These are phyloP conservation scores for Thielaviopsis populi DNA, from an alignment of 2,329 filamentous ascomycete genomes.

Conservation along the genomic window DNA sequence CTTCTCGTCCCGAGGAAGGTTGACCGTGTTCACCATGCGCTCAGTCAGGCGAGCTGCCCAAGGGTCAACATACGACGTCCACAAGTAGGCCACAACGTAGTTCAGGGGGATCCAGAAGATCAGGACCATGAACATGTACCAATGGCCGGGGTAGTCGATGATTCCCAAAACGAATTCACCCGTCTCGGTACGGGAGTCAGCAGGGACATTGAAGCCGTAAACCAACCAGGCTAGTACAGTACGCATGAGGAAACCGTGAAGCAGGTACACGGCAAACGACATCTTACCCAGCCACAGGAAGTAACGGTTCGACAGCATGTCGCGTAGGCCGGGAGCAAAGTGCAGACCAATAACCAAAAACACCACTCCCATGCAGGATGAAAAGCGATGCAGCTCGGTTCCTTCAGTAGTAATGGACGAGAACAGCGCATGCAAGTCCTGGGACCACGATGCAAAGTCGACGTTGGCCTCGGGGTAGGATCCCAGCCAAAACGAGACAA, in stretches of 20 bases:
- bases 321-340: conserved; percentile 36
- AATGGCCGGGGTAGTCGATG: conserved; percentile 25
- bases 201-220: conserved; percentile 31
- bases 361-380: conserved; percentile 26
- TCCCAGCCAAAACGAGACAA: conserved; percentile 40
- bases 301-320: conserved; percentile 36
- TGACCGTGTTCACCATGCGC: conserved; percentile 20
- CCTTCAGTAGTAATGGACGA: conserved; percentile 31
- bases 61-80: conserved; percentile 40
- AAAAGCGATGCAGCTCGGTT: conserved; percentile 31
- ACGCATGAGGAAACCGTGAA: conserved; percentile 47
- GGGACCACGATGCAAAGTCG: conserved; percentile 40
- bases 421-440: conserved; percentile 29
- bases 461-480: conserved; percentile 44
- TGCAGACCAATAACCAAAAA: conserved; percentile 37
- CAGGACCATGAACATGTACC: conserved; percentile 27
- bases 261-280: conserved; percentile 48
- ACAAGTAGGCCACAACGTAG: conserved; percentile 33
- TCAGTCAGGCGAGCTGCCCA: conserved; percentile 33
- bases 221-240: conserved; percentile 46
- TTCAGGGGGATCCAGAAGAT: conserved; percentile 33
- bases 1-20: conserved; percentile 13
- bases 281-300: conserved; percentile 49
- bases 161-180: conserved; percentile 26
- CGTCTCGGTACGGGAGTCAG: conserved; percentile 25